A percentile compares a stretch with the other conserved stretches of the same genome.
Conservation (phyloP, 208 protist species). For the Trichomonas tenax region DNA sequence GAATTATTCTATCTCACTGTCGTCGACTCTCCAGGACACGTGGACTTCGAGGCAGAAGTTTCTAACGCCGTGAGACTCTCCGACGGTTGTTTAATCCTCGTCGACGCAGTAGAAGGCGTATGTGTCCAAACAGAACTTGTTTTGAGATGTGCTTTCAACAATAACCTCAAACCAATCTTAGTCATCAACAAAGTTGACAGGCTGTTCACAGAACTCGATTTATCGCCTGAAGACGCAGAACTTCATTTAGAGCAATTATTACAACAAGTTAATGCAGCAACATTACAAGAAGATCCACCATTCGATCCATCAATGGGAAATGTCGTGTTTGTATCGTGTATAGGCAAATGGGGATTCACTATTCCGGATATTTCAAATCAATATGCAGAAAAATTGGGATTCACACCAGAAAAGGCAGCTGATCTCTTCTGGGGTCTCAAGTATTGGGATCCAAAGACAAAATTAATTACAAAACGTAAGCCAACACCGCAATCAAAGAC, state of each 20-base stretch:
- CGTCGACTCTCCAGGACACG: conserved; percentile 94
- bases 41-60: conserved; percentile 90
- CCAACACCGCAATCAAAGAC: not conserved
- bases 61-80: conserved; percentile 83
- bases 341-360: conserved; percentile 64
- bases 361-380: conserved; percentile 20
- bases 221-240: conserved; percentile 65
- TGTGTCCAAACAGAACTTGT: conserved; percentile 70
- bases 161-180: conserved; percentile 75
- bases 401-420: conserved; percentile 44
- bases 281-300: conserved; percentile 36
- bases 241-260: conserved; percentile 68
- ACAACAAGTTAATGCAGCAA: conserved; percentile 68
- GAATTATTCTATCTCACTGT: conserved; percentile 66
- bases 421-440: conserved; percentile 80
- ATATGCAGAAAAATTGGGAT: conserved; percentile 1
- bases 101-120: conserved; percentile 94
- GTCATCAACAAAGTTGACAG: conserved; percentile 98
- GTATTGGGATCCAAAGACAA: conserved; percentile 78
- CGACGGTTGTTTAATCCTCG: conserved; percentile 86
- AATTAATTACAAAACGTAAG: conserved; percentile 51
- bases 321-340: conserved; percentile 82
- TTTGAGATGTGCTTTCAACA: conserved; percentile 48
- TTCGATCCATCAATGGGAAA: conserved; percentile 77
- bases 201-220: conserved; percentile 70